Evolutionary conservation across 768 basidiomycete genomes (phyloP), one percentile per base, ranked within the genome.

Genomic region (Butyriboletus loyo): DNA sequence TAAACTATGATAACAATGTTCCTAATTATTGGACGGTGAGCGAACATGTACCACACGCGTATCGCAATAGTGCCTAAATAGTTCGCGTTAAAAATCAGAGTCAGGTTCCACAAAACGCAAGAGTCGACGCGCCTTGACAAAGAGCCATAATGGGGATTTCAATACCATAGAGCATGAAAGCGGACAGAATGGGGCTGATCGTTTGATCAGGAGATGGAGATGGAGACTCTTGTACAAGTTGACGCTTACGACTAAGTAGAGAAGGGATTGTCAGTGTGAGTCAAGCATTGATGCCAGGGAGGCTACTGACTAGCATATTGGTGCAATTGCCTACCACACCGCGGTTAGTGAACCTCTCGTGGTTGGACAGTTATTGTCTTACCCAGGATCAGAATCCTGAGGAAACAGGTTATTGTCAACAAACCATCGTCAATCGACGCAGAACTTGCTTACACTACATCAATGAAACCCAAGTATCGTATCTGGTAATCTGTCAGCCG

Each of bases 41-140:
- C 5, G 19, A 64, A 66, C 8, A 64, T n/a, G 39, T 39, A 55
- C 64, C 64, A 64, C 15, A 60, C 55, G 13, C 64, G 64, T 15
- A 52, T 37, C 8, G 46, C 54, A 28, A 64, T 48, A 25, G 47
- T 39, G 5, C 36, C 62, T 63, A n/a, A n/a, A 21, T 46, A 22
- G 19, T 30, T 38, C 10, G 6, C 15, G n/a, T 14, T 9, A 7
- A 40, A 39, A 25, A 32, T 46, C 43, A 39, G 27, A 15, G 19
- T n/a, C 27, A 36, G 10, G 5, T 7, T 14, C 4, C 27, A 10
- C 24, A 21, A 11, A 48, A 30, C 3, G 13, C 13, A 11, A n/a
- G 14, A 17, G 25, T 49, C 2, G 34, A 43, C 41, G 10, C 13
- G 28, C 63, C 52, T 63, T 64, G 63, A 34, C 61, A 63, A n/a